Evolutionary conservation across 208 protist genomes (phyloP), one percentile per base, ranked within the genome.

Genomic region (Tritrichomonas musculus): DNA sequence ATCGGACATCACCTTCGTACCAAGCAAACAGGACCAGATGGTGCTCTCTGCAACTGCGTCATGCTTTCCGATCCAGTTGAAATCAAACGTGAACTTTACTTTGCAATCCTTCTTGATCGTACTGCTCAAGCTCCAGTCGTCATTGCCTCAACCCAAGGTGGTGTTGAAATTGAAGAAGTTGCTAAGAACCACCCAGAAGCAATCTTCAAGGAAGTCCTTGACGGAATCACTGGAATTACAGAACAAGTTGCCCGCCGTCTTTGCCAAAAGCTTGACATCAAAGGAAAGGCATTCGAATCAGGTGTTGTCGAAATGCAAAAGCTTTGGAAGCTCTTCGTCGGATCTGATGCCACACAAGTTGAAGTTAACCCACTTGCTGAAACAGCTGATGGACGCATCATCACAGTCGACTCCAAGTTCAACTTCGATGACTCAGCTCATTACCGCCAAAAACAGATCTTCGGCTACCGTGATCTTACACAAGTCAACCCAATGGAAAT

Each of bases 351-450:
- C 96, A 99, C 98, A 44, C 97, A 98, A 96, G 96, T 99, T 41
- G 98, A 99, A 96, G 98, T 99, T 94, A 99, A 99, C 97, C 98
- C 98, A 64, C 96, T 99, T 50, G 97, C 98, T 9, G 97, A 99
- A 96, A 97, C 98, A 55, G 94, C 64, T 82, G 55, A 94, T 9
- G 93, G 84, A 17, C 33, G 53, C 72, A 97, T 99, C 36, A 97
- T 98, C 95, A 97, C 97, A 96, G 97, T 99, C 93, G 98, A 99
- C 94, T 98, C 98, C 57, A 99, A 99, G 96, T 96, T 99, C 80
- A 98, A 97, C 95, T 99, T 99, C 95, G 98, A 99, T 95, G 98
- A 99, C 96, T 99, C 99, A 94, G 98, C 98, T 22, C 94, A 95
- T 20, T 99, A 98, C 96, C 97, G 98, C 93, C 98, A 99, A 95